These are phyloP conservation scores for Clarkia xantiana DNA, from an alignment of 345 rosid species.

Conservation along the genomic window DNA sequence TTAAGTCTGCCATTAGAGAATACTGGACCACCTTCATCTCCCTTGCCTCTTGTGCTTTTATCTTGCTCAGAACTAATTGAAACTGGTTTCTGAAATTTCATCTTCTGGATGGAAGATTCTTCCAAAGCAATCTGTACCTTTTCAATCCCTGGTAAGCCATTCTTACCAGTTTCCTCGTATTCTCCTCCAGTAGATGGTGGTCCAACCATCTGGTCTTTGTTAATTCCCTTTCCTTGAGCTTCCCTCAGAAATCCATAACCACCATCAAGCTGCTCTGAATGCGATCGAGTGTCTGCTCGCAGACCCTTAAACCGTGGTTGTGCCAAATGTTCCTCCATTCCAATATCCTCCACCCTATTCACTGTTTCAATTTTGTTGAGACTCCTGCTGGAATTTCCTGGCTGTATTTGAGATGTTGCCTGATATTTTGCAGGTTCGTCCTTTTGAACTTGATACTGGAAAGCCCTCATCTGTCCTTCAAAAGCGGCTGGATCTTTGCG, in stretches of 20 bases:
- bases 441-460: constrained; percentile 11
- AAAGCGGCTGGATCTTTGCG: constrained; percentile 13
- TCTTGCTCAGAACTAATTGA: constrained; percentile 41
- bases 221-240: constrained; percentile 23
- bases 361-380: constrained; percentile 22
- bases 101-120: constrained; percentile 33
- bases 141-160: constrained; percentile 18
- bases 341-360: constrained; percentile 22
- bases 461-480: constrained; percentile 17
- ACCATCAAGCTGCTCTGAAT: constrained; percentile 48
- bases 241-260: constrained; percentile 27
- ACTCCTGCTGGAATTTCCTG: constrained; percentile 14
- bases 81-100: constrained; percentile 32
- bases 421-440: constrained; percentile 15
- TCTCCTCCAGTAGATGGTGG: constrained; percentile 22
- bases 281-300: constrained; percentile 36
- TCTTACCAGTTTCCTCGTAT: constrained; percentile 30
- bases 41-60: constrained; percentile 36
- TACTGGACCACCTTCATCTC: constrained; percentile 26
- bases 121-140: constrained; percentile 29
- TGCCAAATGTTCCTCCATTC: constrained; percentile 16
- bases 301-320: constrained; percentile 25
- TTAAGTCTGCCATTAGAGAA: constrained; percentile 26
- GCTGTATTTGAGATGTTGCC: constrained; percentile 13
- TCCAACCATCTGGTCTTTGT: constrained; percentile 19